phyloP scores from a whole-genome alignment of 768 basidiomycete genomes.

The Coprinopsis sp. region DNA sequence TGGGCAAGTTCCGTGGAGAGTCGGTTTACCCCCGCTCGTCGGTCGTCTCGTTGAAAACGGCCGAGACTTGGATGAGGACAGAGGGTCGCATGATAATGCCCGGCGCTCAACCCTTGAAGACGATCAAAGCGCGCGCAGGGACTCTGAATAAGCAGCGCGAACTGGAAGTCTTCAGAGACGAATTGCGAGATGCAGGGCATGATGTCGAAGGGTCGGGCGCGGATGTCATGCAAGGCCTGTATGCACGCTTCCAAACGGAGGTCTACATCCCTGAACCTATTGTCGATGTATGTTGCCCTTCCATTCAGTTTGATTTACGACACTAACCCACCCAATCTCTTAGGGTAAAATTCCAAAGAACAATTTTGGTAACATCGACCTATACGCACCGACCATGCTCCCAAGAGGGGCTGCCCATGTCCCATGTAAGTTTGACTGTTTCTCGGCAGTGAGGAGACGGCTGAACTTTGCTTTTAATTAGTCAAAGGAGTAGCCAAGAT shows the following conservation, averaged over 20 bases:
- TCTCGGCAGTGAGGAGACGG: neutral
- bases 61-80: constrained; percentile 91
- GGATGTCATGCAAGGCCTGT: constrained; percentile 82
- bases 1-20: constrained; percentile 92
- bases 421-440: constrained; percentile 62
- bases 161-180: constrained; percentile 43
- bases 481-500: constrained; percentile 87
- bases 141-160: constrained; percentile 79
- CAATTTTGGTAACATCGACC: constrained; percentile 93
- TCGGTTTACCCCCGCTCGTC: constrained; percentile 83
- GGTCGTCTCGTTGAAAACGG: constrained; percentile 82
- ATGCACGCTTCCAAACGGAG: constrained; percentile 81
- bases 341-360: constrained; percentile 95
- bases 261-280: constrained; percentile 75
- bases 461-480: constrained; percentile 23
- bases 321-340: constrained; percentile 6
- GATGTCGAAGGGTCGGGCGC: constrained; percentile 27
- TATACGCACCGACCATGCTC: constrained; percentile 94
- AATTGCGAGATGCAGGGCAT: constrained; percentile 37
- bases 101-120: constrained; percentile 83
- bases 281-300: constrained; percentile 57
- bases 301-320: constrained; percentile 1
- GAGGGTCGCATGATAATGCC: constrained; percentile 68
- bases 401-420: constrained; percentile 83
- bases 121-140: constrained; percentile 77